Conservation (phyloP, 2,329 filamentous ascomycete genomes). For the Colletotrichum limetticola region DNA sequence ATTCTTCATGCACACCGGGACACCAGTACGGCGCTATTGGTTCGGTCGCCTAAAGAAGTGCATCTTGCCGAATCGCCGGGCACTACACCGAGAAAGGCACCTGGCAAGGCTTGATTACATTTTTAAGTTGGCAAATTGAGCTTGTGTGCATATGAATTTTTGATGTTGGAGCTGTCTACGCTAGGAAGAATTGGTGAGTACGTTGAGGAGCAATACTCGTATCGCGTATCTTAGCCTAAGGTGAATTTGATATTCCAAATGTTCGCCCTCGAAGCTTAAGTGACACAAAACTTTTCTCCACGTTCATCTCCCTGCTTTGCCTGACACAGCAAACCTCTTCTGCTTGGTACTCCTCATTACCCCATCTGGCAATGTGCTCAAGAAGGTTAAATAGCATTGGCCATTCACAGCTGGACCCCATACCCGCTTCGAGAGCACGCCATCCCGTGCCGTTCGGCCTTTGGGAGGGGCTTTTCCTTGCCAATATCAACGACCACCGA, state of each 20-base stretch:
- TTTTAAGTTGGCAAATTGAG: neutral
- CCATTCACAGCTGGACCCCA: neutral
- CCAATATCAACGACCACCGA: neutral
- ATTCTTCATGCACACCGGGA: conserved; percentile 4
- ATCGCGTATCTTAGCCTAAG: neutral
- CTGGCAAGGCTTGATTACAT: neutral
- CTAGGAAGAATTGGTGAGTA: neutral
- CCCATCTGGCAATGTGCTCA: neutral
- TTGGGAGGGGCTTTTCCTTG: neutral
- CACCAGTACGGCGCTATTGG: conserved; percentile 14
- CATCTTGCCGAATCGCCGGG: neutral
- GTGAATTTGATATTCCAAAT: neutral
- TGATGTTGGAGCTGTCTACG: neutral
- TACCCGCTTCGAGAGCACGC: neutral
- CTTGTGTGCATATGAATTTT: neutral
- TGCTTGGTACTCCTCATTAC: neutral
- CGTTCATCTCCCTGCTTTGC: neutral
- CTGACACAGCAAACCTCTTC: neutral
- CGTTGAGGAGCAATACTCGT: neutral
- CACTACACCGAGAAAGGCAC: neutral
- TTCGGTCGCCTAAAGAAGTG: conserved; percentile 19
- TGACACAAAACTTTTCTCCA: neutral
- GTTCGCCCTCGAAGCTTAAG: neutral
- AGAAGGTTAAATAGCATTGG: neutral
- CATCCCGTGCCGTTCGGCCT: neutral